A percentile compares a stretch with the other conserved stretches of the same genome.
These are phyloP conservation scores for Pseudopyricularia javanii DNA, from an alignment of 2,329 filamentous ascomycete species.

Conservation along the genomic window DNA sequence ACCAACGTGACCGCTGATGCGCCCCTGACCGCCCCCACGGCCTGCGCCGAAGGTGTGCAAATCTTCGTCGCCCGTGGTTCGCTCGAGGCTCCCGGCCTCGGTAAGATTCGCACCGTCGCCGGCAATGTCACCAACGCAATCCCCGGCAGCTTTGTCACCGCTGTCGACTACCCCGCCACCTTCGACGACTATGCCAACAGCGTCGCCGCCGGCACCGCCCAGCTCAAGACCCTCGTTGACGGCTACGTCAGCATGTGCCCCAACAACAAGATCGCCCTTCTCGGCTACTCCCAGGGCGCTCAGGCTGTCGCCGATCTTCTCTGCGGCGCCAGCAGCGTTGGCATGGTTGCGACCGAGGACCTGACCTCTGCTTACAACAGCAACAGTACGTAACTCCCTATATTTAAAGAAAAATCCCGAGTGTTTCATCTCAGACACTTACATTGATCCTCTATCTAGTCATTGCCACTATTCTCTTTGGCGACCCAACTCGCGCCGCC, in stretches of 20 bases:
- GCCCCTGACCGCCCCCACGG: neutral
- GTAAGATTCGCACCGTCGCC: constrained; percentile 17
- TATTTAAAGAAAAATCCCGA: neutral
- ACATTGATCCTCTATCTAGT: neutral
- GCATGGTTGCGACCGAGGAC: constrained; percentile 5
- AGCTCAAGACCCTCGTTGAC: constrained; percentile 32
- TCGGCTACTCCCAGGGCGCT: constrained; percentile 47
- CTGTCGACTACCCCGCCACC: constrained; percentile 45
- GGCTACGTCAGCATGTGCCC: constrained; percentile 48
- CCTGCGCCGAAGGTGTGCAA: constrained; percentile 8
- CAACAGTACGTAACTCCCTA: neutral
- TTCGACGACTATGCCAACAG: constrained; percentile 46
- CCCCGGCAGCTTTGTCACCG: constrained; percentile 17
- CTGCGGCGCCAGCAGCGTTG: constrained; percentile 10
- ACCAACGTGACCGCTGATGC: neutral
- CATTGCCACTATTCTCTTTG: neutral
- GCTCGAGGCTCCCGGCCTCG: constrained; percentile 18
- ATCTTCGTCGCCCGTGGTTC: constrained; percentile 22
- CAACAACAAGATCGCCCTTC: constrained; percentile 40
- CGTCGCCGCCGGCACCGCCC: constrained; percentile 40
- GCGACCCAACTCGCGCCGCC: constrained; percentile 1
- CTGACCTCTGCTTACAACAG: neutral
- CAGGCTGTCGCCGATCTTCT: constrained; percentile 17
- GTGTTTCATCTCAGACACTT: neutral
- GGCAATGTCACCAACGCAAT: constrained; percentile 14